Percentiles rank a stretch among this genome's conserved stretches.
phyloP scores from a whole-genome alignment of 163 green algal species.

The Scenedesmus sp. region DNA sequence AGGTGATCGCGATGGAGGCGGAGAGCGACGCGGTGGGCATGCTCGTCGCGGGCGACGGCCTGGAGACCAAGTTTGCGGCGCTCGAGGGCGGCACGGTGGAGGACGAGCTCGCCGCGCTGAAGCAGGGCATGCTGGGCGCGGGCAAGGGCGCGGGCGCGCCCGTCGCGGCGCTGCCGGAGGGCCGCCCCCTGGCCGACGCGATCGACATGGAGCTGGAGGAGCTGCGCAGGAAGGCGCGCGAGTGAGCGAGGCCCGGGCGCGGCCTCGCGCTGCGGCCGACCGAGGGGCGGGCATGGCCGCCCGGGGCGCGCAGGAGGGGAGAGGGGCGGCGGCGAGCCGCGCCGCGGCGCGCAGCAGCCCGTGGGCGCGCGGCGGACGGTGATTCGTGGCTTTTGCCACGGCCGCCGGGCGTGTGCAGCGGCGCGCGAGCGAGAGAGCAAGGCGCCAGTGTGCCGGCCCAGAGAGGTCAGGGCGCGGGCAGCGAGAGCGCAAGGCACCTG shows the following conservation, averaged over 20 bases:
- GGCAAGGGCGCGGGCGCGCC: conserved; percentile 7
- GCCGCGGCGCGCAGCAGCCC: no score
- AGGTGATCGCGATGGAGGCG: conserved; percentile 82
- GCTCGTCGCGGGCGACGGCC: conserved; percentile 68
- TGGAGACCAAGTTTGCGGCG: conserved; percentile 80
- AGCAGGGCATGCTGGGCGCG: conserved; percentile 71
- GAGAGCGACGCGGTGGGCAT: conserved; percentile 79
- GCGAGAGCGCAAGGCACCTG: no score
- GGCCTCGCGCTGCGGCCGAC: background rate
- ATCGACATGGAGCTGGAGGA: conserved; percentile 88
- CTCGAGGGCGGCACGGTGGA: conserved; percentile 88
- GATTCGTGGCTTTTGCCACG: no score
- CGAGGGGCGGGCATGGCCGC: no score
- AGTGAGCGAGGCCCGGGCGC: conserved; percentile 44
- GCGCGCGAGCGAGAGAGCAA: no score
- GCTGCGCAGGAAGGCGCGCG: conserved; percentile 68
- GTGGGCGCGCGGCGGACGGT: no score
- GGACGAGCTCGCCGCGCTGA: conserved; percentile 88
- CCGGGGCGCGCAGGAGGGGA: no score
- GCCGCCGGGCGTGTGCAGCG: no score
- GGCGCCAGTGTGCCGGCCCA: no score
- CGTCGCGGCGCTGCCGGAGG: conserved; percentile 67
- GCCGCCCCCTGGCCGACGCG: conserved; percentile 76
- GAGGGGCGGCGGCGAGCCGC: no score
- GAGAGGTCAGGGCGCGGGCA: no score